phyloP scores from a whole-genome alignment of 345 rosid species.

The Bruguiera parviflora region DNA sequence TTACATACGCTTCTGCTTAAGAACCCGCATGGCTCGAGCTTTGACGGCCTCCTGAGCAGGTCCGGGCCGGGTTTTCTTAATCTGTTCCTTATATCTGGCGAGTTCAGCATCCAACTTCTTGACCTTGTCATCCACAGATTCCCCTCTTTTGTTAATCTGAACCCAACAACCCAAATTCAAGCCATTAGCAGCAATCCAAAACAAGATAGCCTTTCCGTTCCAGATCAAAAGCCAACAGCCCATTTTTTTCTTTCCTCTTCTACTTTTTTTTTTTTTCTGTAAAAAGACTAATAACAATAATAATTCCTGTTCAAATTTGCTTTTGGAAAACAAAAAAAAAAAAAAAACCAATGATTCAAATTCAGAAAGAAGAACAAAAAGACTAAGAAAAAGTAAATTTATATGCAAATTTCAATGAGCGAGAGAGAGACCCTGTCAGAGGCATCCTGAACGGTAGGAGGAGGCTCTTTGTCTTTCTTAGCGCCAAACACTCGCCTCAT shows the following conservation, averaged over 20 bases:
- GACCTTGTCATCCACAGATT: conserved; percentile 83
- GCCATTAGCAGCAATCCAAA: no score
- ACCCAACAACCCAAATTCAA: background rate
- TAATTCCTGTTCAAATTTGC: background rate
- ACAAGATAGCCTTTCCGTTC: no score
- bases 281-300: background rate
- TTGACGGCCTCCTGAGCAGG: conserved; percentile 88
- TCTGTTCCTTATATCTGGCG: conserved; percentile 68
- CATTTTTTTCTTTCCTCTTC: no score
- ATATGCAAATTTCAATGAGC: background rate
- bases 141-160: conserved; percentile 88
- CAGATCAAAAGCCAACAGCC: no score
- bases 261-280: no score
- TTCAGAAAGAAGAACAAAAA: no score
- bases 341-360: background rate
- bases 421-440: conserved; percentile 62
- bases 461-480: conserved; percentile 91
- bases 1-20: conserved; percentile 88
- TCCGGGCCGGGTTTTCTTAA: conserved; percentile 85
- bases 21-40: conserved; percentile 83
- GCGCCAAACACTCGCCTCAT: conserved; percentile 89
- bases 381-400: background rate
- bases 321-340: no score
- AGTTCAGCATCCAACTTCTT: conserved; percentile 75
- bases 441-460: conserved; percentile 78